phyloP scores from a whole-genome alignment of 2,329 filamentous ascomycete species.

The Fusarium aywerte region DNA sequence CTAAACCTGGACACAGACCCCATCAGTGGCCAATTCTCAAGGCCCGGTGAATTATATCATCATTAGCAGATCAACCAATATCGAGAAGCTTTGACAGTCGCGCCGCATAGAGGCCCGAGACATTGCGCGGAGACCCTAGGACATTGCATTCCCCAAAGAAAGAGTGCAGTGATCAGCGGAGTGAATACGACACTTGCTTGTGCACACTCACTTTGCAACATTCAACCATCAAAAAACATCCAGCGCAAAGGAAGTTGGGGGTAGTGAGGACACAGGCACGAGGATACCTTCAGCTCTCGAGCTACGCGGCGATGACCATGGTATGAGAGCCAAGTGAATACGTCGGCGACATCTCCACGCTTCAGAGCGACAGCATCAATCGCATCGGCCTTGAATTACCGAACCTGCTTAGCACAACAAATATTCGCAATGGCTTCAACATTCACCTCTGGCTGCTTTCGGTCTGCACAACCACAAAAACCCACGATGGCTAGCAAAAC shows the following conservation, averaged over 20 bases:
- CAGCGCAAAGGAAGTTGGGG: slow-evolving; percentile 1
- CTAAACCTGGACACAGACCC: slow-evolving; percentile 26
- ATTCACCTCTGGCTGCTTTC: slow-evolving; percentile 1
- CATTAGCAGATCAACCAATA: slow-evolving; percentile 6
- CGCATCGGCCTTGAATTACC: slow-evolving; percentile 8
- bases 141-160: background rate
- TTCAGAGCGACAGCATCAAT: slow-evolving; percentile 10
- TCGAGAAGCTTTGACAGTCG: slow-evolving; percentile 7
- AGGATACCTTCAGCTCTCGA: slow-evolving; percentile 22
- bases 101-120: slow-evolving; percentile 27
- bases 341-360: slow-evolving; percentile 25
- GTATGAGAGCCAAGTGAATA: slow-evolving; percentile 28
- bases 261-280: background rate
- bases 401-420: slow-evolving; percentile 4
- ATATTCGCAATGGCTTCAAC: slow-evolving; percentile 18
- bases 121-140: slow-evolving; percentile 29
- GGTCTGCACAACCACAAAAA: slow-evolving; percentile 11
- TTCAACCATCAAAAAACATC: slow-evolving; percentile 1
- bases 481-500: slow-evolving; percentile 14
- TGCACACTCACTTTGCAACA: slow-evolving; percentile 1
- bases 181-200: slow-evolving; percentile 4
- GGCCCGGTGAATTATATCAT: slow-evolving; percentile 8
- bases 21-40: slow-evolving; percentile 33
- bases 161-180: slow-evolving; percentile 10
- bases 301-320: slow-evolving; percentile 28